Conservation (phyloP, 192 early-diverging fungal species). For the Pilobolus umbonatus region DNA sequence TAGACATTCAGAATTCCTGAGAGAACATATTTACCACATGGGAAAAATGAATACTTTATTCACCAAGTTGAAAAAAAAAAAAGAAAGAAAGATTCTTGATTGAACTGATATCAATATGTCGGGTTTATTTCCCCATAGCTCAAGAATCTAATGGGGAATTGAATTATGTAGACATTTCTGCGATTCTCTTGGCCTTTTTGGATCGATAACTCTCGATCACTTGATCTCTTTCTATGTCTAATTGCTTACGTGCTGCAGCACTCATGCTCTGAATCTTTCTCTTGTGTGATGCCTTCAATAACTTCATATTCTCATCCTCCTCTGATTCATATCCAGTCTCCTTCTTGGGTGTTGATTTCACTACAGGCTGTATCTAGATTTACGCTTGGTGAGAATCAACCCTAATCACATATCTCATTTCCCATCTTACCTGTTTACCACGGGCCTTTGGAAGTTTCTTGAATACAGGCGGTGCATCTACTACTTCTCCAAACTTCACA, state of each 20-base stretch:
- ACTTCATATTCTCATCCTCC: conserved; percentile 36
- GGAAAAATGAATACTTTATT: conserved; percentile 2
- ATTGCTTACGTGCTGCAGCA: conserved; percentile 36
- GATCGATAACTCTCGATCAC: conserved; percentile 46
- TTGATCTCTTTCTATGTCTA: conserved; percentile 49
- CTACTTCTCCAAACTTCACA: conserved; percentile 52
- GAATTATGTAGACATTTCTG: conserved; percentile 2
- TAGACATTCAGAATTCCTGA: neutral
- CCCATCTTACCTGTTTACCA: conserved; percentile 36
- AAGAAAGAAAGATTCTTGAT: neutral
- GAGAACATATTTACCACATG: conserved; percentile 2
- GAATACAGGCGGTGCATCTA: conserved; percentile 47
- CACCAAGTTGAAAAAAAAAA: neutral
- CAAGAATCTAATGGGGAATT: too few relatives aligned
- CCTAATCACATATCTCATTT: too few relatives aligned
- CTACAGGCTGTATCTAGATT: neutral
- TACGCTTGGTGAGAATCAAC: too few relatives aligned
- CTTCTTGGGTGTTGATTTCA: conserved; percentile 15
- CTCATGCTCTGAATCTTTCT: conserved; percentile 40
- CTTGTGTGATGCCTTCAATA: conserved; percentile 34
- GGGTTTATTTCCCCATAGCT: too few relatives aligned
- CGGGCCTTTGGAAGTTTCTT: conserved; percentile 43
- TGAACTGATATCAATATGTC: too few relatives aligned
- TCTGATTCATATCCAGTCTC: conserved; percentile 33
- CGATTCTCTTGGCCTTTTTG: conserved; percentile 43